phyloP scores from a whole-genome alignment of 305 asterid species.

The Fraxinus angustifolia region DNA sequence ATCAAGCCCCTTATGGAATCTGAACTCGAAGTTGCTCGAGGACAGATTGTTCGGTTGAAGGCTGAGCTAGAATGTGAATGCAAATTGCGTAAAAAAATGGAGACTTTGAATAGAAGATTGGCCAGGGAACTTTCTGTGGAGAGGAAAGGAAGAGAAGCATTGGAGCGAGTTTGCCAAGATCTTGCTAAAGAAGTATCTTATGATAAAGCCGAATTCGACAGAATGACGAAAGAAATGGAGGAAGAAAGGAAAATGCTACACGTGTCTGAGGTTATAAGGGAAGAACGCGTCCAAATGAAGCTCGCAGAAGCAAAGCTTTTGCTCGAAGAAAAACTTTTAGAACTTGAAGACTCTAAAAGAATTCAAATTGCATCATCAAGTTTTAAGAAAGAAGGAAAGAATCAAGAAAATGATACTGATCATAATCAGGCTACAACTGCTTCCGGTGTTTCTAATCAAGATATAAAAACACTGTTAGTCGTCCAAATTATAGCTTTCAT shows the following conservation, averaged over 20 bases:
- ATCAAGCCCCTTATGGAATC: slow-evolving; percentile 61
- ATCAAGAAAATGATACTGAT: not conserved
- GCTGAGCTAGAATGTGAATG: slow-evolving; percentile 46
- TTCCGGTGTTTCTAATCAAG: not conserved
- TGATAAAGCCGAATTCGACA: slow-evolving; percentile 31
- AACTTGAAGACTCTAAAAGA: slow-evolving; percentile 33
- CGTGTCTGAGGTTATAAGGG: slow-evolving; percentile 67
- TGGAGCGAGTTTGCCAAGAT: slow-evolving; percentile 48
- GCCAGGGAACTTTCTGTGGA: slow-evolving; percentile 49
- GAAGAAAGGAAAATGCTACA: slow-evolving; percentile 75
- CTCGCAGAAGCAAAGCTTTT: slow-evolving; percentile 59
- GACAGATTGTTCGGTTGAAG: slow-evolving; percentile 38
- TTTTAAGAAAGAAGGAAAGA: slow-evolving; percentile 6
- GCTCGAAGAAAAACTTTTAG: slow-evolving; percentile 54
- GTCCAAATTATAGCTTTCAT: not conserved
- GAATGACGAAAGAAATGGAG: slow-evolving; percentile 57
- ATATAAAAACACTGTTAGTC: not conserved
- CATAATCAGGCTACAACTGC: not conserved
- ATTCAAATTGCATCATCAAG: slow-evolving; percentile 8
- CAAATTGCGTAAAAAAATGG: slow-evolving; percentile 48
- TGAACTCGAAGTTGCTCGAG: slow-evolving; percentile 46
- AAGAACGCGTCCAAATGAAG: slow-evolving; percentile 84
- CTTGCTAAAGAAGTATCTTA: slow-evolving; percentile 44
- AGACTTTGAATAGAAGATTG: slow-evolving; percentile 43
- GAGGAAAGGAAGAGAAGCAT: slow-evolving; percentile 47